Conservation (phyloP, 2,329 filamentous ascomycete species). For the Didymella arachidicola region DNA sequence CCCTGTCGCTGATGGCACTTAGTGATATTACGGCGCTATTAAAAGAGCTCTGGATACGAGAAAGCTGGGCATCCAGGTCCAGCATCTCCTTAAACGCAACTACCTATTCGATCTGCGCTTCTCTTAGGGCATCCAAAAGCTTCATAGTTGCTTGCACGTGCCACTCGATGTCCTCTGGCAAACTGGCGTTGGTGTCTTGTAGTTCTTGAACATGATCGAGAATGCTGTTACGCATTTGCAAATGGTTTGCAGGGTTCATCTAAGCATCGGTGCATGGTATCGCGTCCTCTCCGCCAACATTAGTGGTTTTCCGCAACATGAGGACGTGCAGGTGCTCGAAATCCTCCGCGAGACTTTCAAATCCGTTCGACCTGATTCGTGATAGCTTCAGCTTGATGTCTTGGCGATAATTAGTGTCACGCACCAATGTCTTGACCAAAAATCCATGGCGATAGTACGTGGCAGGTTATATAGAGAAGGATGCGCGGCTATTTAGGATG, state of each 20-base stretch:
- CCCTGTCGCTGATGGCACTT: background rate
- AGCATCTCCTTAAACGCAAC: background rate
- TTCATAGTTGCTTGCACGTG: background rate
- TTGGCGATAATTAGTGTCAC: background rate
- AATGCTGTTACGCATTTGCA: constrained; percentile 1
- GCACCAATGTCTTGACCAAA: background rate
- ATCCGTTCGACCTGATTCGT: background rate
- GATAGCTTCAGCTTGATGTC: background rate
- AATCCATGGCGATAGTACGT: background rate
- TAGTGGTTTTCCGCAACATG: background rate
- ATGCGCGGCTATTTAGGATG: background rate
- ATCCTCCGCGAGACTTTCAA: background rate
- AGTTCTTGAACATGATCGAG: background rate
- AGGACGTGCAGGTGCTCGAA: background rate
- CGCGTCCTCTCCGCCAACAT: background rate
- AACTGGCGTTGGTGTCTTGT: background rate
- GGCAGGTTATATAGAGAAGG: background rate
- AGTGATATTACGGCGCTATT: background rate
- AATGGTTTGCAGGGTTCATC: background rate
- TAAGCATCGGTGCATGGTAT: background rate
- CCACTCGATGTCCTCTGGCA: background rate
- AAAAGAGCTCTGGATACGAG: background rate
- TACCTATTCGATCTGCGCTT: background rate
- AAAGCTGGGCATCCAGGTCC: background rate
- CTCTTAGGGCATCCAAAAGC: background rate